Conservation (phyloP, 805 yeast species). For the Teunomyces panamensis region DNA sequence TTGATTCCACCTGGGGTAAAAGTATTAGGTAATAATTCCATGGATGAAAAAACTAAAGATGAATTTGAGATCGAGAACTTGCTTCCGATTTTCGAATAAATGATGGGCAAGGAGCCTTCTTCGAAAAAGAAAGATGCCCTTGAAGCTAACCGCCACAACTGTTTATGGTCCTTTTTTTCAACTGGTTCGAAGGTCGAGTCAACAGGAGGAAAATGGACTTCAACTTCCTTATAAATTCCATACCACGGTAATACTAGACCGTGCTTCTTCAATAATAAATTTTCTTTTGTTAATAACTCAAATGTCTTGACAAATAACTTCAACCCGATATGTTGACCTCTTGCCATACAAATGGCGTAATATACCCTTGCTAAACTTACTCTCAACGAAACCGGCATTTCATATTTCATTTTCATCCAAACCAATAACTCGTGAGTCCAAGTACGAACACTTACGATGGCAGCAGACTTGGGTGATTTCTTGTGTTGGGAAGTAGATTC, state of each 20-base stretch:
- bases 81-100: conserved; percentile 51
- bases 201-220: conserved; percentile 28
- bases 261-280: conserved; percentile 30
- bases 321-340: conserved; percentile 66
- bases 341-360: conserved; percentile 65
- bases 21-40: conserved; percentile 52
- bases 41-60: conserved; percentile 47
- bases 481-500: conserved; percentile 52
- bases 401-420: conserved; percentile 75
- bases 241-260: conserved; percentile 53
- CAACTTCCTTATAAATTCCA: conserved; percentile 38
- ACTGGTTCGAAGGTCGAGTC: conserved; percentile 37
- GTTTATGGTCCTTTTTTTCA: conserved; percentile 49
- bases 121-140: conserved; percentile 55
- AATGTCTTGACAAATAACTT: conserved; percentile 62
- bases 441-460: conserved; percentile 69
- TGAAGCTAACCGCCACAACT: conserved; percentile 51
- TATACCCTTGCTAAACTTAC: conserved; percentile 64
- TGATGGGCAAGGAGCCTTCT: conserved; percentile 42
- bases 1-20: conserved; percentile 30
- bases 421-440: conserved; percentile 86
- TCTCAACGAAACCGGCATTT: conserved; percentile 67
- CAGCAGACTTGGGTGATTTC: conserved; percentile 62
- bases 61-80: conserved; percentile 55
- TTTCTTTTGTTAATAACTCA: conserved; percentile 49